phyloP scores from a whole-genome alignment of 2,329 filamentous ascomycete species.

The Dactylella cylindrospora region DNA sequence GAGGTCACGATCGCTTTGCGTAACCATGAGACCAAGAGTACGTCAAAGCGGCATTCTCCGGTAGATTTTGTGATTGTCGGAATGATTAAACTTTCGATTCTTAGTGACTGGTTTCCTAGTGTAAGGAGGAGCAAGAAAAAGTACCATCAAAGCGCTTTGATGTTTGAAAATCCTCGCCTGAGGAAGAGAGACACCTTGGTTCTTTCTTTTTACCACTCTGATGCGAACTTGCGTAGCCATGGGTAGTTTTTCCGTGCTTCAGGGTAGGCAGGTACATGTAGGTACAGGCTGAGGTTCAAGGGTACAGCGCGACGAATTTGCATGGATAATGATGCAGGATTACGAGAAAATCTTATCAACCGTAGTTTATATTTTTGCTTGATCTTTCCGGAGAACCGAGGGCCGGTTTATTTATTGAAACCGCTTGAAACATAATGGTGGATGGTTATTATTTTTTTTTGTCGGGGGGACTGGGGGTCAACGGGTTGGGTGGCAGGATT shows the following conservation, averaged over 20 bases:
- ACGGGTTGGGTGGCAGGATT: conserved; percentile 1
- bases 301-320: conserved; percentile 6
- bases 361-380: background rate
- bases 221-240: background rate
- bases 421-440: conserved; percentile 42
- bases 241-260: conserved; percentile 15
- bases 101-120: too few species aligned
- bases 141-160: background rate
- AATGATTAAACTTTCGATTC: too few species aligned
- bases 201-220: background rate
- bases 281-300: conserved; percentile 1
- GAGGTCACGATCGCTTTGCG: too few species aligned
- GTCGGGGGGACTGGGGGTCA: background rate
- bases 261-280: background rate
- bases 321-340: background rate
- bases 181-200: too few species aligned
- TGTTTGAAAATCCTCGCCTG: too few species aligned
- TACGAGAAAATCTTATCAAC: background rate
- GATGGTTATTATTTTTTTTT: too few species aligned
- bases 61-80: too few species aligned
- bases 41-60: too few species aligned
- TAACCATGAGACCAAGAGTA: too few species aligned
- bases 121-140: background rate
- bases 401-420: conserved; percentile 23
- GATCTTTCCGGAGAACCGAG: background rate